Conservation (phyloP, 2,329 filamentous ascomycete genomes). For the Epichloe gansuensis region DNA sequence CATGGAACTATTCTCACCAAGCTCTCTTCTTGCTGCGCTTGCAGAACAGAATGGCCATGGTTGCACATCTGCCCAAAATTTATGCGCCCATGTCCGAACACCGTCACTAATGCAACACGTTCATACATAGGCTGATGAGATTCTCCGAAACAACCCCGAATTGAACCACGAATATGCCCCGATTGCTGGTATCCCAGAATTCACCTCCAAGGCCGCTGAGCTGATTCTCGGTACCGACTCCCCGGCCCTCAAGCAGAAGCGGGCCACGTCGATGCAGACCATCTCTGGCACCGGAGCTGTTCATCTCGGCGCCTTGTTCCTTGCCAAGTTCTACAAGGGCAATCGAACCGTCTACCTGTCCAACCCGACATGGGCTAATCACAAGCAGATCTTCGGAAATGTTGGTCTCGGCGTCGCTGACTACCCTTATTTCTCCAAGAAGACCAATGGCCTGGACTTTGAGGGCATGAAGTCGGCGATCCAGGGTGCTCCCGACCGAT, state of each 20-base stretch:
- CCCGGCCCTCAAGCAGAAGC: constrained; percentile 71
- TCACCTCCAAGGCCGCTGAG: constrained; percentile 83
- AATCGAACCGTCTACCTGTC: constrained; percentile 77
- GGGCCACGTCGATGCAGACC: constrained; percentile 72
- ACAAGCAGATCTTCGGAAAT: constrained; percentile 96
- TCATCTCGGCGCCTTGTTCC: constrained; percentile 86
- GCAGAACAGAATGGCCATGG: background rate
- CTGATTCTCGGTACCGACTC: constrained; percentile 73
- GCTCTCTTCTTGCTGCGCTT: background rate
- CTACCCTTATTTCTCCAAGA: constrained; percentile 88
- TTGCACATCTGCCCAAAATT: background rate
- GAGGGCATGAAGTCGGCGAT: constrained; percentile 71
- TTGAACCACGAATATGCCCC: constrained; percentile 98
- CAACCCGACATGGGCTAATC: constrained; percentile 95
- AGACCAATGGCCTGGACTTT: constrained; percentile 85
- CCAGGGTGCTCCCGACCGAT: constrained; percentile 57
- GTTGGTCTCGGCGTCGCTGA: constrained; percentile 63
- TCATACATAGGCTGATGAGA: constrained; percentile 64
- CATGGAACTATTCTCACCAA: background rate
- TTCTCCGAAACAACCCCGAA: constrained; percentile 74
- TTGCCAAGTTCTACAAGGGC: constrained; percentile 75
- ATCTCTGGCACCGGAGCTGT: constrained; percentile 95
- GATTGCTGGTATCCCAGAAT: constrained; percentile 75
- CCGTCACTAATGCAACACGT: background rate
- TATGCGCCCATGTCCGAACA: background rate